Evolutionary conservation across 2,329 filamentous ascomycete species (phyloP), one percentile per base, ranked within the genome.

Genomic region (Colletotrichum filicis): DNA sequence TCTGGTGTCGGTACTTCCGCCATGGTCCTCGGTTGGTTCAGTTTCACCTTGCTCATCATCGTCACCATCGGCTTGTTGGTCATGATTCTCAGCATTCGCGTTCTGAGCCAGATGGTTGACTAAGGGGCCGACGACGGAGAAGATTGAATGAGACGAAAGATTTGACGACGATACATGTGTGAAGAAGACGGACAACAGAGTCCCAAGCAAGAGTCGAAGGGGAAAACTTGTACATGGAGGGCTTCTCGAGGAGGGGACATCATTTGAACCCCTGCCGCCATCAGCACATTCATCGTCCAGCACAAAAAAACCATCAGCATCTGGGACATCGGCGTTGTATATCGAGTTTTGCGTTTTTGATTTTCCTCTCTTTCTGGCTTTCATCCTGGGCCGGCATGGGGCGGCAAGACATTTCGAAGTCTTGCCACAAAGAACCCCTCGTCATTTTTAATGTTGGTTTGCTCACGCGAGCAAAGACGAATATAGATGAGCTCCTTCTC

Each of bases 1-100:
- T 94, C 92, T 69, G 95, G 95, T 42, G 95, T 98, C 14, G 95
- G 95, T n/a, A 95, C 94, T 61, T 94, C 93, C 52, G 96, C 97
- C 69, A 98, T 99, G 94, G 94, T 98, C 22, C 88, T 99, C 79
- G 97, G 97, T 72, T 99, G 97, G 97, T 98, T 99, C 84, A 94
- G 94, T 55, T 98, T 99, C 80, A 93, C 94, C 26, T 83, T 98
- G 66, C 88, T 99, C 76, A 97, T 99, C 78, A 93, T 98, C 74
- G 96, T 98, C 66, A 98, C 96, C 61, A 97, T 98, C 79, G 97
- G 96, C 68, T 84, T 98, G 83, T 86, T 99, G 75, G 93, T 98
- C 79, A 98, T 98, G 95, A 98, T 98, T 79, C 86, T 98, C 82
- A 98, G 95, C 85, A 97, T 98, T 80, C 90, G 92, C 77, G 88